Evolutionary conservation across 371 early-diverging fungal species (phyloP).

Genomic region (Nematocida homosporus): DNA sequence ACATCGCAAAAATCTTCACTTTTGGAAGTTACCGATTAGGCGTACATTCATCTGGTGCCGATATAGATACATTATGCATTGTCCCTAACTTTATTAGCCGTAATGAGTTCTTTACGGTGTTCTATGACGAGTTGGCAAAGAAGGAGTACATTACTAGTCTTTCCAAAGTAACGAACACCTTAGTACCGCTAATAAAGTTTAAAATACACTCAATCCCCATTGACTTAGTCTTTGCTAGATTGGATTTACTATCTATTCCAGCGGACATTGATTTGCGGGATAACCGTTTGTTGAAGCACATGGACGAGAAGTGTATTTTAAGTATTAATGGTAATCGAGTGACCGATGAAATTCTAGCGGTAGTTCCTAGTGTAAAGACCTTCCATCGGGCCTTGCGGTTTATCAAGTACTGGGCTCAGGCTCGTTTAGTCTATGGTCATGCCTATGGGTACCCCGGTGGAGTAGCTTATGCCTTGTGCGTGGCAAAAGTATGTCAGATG

Average conservation of each 20-base stretch:
- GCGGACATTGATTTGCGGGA: conserved; percentile 81
- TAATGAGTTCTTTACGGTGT: conserved; percentile 85
- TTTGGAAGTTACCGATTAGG: conserved; percentile 97
- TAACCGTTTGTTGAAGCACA: conserved; percentile 76
- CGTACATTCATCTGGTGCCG: conserved; percentile 87
- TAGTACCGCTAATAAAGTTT: conserved; percentile 94
- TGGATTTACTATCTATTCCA: conserved; percentile 75
- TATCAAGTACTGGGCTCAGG: conserved; percentile 97
- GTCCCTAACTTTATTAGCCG: conserved; percentile 84
- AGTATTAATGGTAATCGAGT: conserved; percentile 93
- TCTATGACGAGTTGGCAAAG: conserved; percentile 78
- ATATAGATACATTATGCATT: conserved; percentile 97
- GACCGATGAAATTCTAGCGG: conserved; percentile 87
- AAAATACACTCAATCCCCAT: conserved; percentile 71
- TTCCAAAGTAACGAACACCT: conserved; percentile 78
- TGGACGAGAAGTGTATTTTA: conserved; percentile 86
- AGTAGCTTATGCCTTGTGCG: conserved; percentile 96
- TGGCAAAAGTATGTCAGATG: conserved; percentile 90
- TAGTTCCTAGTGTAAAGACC: conserved; percentile 81
- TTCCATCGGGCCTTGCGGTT: conserved; percentile 86
- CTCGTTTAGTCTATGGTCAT: conserved; percentile 84
- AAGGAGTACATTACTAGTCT: conserved; percentile 80
- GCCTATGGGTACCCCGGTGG: conserved; percentile 97
- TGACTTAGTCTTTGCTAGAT: conserved; percentile 86
- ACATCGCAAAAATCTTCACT: conserved; percentile 86